phyloP scores from a whole-genome alignment of 345 rosid genomes.

The Isatis tinctoria region DNA sequence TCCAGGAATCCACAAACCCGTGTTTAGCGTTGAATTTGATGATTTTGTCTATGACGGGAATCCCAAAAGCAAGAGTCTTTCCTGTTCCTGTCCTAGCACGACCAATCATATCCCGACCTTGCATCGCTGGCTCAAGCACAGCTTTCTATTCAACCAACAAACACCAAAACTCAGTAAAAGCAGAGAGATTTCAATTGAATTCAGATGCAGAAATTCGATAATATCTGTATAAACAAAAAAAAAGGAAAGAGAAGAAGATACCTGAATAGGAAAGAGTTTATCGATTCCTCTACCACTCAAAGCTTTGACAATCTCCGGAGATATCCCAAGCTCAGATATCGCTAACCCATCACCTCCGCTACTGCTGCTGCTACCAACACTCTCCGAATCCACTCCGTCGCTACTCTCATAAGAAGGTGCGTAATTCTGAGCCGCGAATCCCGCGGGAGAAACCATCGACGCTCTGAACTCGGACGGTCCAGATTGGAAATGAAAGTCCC shows the following conservation, averaged over 20 bases:
- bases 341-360: conserved; percentile 53
- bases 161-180: conserved; percentile 4
- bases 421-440: conserved; percentile 53
- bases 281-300: conserved; percentile 57
- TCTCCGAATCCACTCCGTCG: conserved; percentile 20
- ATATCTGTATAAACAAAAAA: neutral
- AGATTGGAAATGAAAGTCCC: conserved; percentile 51
- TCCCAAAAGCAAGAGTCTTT: conserved; percentile 97
- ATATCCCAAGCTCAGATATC: conserved; percentile 56
- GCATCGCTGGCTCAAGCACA: conserved; percentile 94
- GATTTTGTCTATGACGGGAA: conserved; percentile 78
- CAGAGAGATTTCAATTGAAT: neutral
- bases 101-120: conserved; percentile 91
- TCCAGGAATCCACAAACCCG: conserved; percentile 51
- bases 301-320: conserved; percentile 70
- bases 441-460: conserved; percentile 35
- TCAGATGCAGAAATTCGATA: neutral
- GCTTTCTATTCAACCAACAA: conserved; percentile 52
- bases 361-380: conserved; percentile 17
- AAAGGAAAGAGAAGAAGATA: conserved; percentile 6
- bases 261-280: conserved; percentile 93
- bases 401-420: conserved; percentile 17
- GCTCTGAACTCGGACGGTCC: conserved; percentile 32
- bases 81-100: conserved; percentile 97
- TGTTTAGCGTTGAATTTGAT: conserved; percentile 72